Evolutionary conservation across 371 early-diverging fungal genomes (phyloP).

Genomic region (Mortierella sp.): DNA sequence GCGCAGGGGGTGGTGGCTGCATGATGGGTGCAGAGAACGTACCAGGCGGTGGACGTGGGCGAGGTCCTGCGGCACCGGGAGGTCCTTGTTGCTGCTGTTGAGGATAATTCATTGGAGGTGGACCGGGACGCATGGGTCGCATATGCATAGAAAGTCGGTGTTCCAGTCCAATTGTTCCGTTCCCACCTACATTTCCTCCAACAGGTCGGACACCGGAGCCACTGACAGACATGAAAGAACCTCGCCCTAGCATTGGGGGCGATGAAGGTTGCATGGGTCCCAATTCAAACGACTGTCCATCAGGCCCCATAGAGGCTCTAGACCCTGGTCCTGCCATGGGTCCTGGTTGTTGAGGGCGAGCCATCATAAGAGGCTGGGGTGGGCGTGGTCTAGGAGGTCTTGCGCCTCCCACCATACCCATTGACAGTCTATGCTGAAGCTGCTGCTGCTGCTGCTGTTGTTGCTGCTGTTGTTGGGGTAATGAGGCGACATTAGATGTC

Average conservation of each 20-base stretch:
- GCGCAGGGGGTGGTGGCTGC: conserved; percentile 26
- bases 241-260: not conserved
- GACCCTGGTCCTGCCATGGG: conserved; percentile 14
- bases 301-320: conserved; percentile 6
- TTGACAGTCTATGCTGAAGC: conserved; percentile 21
- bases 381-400: conserved; percentile 36
- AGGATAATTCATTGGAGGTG: conserved; percentile 16
- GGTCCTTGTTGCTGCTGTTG: conserved; percentile 23
- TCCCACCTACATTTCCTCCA: conserved; percentile 9
- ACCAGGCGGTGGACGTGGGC: conserved; percentile 27
- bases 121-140: conserved; percentile 22
- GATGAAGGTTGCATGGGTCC: conserved; percentile 24
- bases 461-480: conserved; percentile 26
- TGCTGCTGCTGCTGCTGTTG: conserved; percentile 14
- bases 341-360: conserved; percentile 30
- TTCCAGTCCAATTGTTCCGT: conserved; percentile 17
- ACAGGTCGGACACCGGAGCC: not conserved
- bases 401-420: conserved; percentile 22
- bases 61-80: conserved; percentile 9
- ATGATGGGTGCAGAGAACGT: conserved; percentile 23
- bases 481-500: conserved; percentile 20
- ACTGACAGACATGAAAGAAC: conserved; percentile 17
- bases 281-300: conserved; percentile 38
- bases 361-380: conserved; percentile 21
- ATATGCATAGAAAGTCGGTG: conserved; percentile 27